phyloP scores from a whole-genome alignment of 805 yeast genomes.

The Blastobotrys mokoenaii region DNA sequence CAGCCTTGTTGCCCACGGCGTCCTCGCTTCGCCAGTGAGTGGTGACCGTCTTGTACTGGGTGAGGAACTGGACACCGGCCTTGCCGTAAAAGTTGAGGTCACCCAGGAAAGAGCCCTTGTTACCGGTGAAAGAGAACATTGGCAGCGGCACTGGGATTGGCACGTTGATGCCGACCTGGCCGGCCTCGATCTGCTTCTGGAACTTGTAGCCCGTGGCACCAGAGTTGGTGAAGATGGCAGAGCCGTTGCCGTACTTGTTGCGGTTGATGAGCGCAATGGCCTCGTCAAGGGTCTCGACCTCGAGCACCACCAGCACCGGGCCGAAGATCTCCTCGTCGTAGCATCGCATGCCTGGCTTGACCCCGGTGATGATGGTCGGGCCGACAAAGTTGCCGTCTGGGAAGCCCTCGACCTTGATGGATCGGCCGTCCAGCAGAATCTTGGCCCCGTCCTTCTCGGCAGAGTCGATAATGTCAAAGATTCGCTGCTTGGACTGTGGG shows the following conservation, averaged over 20 bases:
- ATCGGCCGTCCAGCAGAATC: conserved; percentile 56
- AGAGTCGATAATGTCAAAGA: conserved; percentile 48
- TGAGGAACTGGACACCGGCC: conserved; percentile 63
- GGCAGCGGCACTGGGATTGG: conserved; percentile 79
- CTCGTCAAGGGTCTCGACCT: conserved; percentile 57
- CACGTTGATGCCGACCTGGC: conserved; percentile 71
- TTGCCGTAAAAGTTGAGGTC: conserved; percentile 75
- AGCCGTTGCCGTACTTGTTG: conserved; percentile 64
- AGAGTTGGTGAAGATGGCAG: conserved; percentile 58
- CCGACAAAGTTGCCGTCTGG: conserved; percentile 64
- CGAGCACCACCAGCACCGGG: conserved; percentile 60
- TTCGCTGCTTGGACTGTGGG: conserved; percentile 46
- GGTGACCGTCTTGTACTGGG: conserved; percentile 70
- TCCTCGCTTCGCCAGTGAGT: conserved; percentile 53
- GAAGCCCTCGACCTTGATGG: conserved; percentile 38
- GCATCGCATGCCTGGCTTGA: conserved; percentile 60
- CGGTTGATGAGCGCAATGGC: conserved; percentile 56
- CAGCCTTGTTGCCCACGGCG: conserved; percentile 41
- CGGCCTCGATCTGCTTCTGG: conserved; percentile 59
- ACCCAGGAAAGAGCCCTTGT: conserved; percentile 66
- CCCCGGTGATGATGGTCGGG: conserved; percentile 56
- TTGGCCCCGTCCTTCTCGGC: conserved; percentile 56
- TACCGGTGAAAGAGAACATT: conserved; percentile 73
- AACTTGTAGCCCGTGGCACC: conserved; percentile 67
- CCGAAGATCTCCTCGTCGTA: conserved; percentile 72